phyloP scores from a whole-genome alignment of 805 yeast species.

The Kazachstania africana region DNA sequence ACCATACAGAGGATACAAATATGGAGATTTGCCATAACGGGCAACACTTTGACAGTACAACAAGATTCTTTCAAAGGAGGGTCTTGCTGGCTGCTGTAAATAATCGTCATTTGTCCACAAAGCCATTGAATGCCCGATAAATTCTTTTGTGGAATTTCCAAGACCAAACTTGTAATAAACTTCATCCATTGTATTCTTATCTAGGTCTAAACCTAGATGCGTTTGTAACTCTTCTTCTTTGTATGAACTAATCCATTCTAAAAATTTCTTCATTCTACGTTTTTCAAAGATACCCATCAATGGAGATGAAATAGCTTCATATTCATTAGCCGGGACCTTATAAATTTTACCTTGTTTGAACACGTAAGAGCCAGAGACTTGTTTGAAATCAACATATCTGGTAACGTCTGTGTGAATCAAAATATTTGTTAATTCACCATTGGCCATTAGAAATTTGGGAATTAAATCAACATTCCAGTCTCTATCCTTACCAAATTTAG shows the following conservation, averaged over 20 bases:
- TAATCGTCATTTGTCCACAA: slow-evolving; percentile 89
- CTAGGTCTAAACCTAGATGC: slow-evolving; percentile 78
- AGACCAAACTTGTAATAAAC: slow-evolving; percentile 81
- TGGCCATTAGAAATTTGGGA: slow-evolving; percentile 94
- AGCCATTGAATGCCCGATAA: slow-evolving; percentile 98
- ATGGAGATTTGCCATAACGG: slow-evolving; percentile 92
- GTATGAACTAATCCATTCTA: slow-evolving; percentile 77
- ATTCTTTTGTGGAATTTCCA: slow-evolving; percentile 87
- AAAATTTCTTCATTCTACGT: slow-evolving; percentile 83
- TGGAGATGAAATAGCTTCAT: slow-evolving; percentile 84
- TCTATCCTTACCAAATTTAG: slow-evolving; percentile 74
- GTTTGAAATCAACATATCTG: slow-evolving; percentile 90
- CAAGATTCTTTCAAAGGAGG: slow-evolving; percentile 74
- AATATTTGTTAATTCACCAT: slow-evolving; percentile 93
- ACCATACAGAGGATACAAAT: slow-evolving; percentile 91
- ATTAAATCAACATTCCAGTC: slow-evolving; percentile 97
- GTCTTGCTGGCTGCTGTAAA: slow-evolving; percentile 79
- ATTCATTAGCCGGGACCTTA: slow-evolving; percentile 86
- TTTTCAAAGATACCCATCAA: slow-evolving; percentile 95
- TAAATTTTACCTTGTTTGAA: slow-evolving; percentile 80
- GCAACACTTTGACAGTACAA: slow-evolving; percentile 86
- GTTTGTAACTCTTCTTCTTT: slow-evolving; percentile 69
- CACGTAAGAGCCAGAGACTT: slow-evolving; percentile 90
- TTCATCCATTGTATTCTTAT: slow-evolving; percentile 82
- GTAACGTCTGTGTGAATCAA: slow-evolving; percentile 94